Base-by-base conservation (phyloP, 352 stramenopile genomes). In the Hyaloperonospora arabidopsidis region DNA sequence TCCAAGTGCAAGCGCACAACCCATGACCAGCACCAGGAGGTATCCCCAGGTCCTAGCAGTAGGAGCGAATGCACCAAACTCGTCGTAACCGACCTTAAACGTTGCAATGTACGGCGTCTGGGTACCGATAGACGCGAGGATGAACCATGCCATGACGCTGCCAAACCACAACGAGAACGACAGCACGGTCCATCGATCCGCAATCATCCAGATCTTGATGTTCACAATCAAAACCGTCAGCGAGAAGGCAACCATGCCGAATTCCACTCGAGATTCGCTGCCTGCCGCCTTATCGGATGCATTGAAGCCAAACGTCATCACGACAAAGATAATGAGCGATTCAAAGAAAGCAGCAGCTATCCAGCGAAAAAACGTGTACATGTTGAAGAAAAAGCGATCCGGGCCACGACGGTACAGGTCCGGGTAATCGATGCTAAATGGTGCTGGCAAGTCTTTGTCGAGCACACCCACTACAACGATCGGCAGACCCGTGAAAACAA, bases 141-240 rank as follows among this genome's bases (percentile, higher is more conserved):
- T 52, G 34, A 89, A 91, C 81, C 81, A 89, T 0, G 75, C 74
- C 23, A 85, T 59, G 28, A 92, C 75, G 48, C 81, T 92, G 25
- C 65, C 59, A 2, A 79, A 52, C 72, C 76, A 89, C 28, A 79
- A 76, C 0, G 61, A 57, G 13, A 82, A 65, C 19, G 76, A 78
- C 21, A 92, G 35, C 39, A 68, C 45, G n/a, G 78, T 89, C 81
- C 81, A 92, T 13, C 73, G 86, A 49, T 87, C 79, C 0, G 79
- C 75, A 61, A 92, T 86, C 54, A 92, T 76, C 61, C 75, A 87
- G 19, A 91, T 84, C 81, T 98, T 98, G 52, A 96, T 72, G 57
- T 97, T 97, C 25, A 98, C 83, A 32, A 97, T 82, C 54, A 97
- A 70, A 15, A 99, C 84, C 0, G 96, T 80, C 45, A 95, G 79